Base-by-base conservation (phyloP, 1,139 yeast species). In the Sugiyamaella japonica region DNA sequence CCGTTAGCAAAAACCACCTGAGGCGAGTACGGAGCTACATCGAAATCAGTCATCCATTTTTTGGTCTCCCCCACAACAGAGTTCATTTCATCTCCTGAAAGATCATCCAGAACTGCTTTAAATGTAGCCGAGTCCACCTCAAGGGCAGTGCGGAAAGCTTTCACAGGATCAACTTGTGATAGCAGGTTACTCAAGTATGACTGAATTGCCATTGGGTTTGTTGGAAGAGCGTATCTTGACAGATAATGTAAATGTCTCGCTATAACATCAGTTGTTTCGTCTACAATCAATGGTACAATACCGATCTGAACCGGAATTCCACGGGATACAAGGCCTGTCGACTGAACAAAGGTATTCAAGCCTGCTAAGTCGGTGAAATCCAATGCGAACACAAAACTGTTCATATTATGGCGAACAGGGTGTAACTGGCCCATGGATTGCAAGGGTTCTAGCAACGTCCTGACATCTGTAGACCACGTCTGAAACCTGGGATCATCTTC, bases 291-390 rank as follows among this genome's bases (percentile, higher is more conserved):
- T 0, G 98, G 96, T 25, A 93, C 72, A 1, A 93, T 59, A 2
- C 97, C 99, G 54, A 93, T 66, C 66, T 91, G 88, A 61, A 90
- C 86, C 0, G 97, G 90, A 15, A 87, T 76, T 0, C 83, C 83
- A 41, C 81, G 77, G 29, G 79, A 62, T 2, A 70, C 56, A 31
- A 73, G 53, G 28, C 83, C 67, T 16, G 87, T 76, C 1, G 82
- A 72, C 37, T 61, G 65, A 37, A 80, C 76, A 0, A 84, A 66
- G 41, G 83, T 67, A 3, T 83, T 76, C 69, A 56, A 78, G 63
- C 66, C 83, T 1, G 74, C 70, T 17, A 76, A 72, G 56, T 81
- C 76, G 0, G 84, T 73, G 38, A 89, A 72, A 61, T 86, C 84
- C n/a, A 90, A 66, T 0, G 82, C 88, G 65, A 90, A 83, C 0